phyloP scores from a whole-genome alignment of 1,284 basidiomycete species.

The Irpex sp. region DNA sequence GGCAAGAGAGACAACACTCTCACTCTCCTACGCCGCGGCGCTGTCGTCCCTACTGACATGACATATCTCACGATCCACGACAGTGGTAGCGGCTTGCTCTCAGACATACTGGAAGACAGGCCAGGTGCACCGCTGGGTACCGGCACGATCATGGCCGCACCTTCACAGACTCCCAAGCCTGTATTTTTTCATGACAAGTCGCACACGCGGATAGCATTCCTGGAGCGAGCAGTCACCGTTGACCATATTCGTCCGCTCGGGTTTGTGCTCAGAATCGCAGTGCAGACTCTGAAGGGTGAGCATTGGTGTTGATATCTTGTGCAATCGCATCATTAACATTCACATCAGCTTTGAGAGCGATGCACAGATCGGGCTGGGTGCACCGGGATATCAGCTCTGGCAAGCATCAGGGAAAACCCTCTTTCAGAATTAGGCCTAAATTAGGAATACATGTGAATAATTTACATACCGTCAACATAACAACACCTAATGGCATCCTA shows the following conservation, averaged over 20 bases:
- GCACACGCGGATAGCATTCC: too few relatives aligned
- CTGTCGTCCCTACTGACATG: not conserved
- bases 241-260: too few relatives aligned
- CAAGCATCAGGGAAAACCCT: not conserved
- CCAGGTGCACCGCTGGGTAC: too few relatives aligned
- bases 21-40: not conserved
- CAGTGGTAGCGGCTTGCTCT: not conserved
- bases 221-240: too few relatives aligned
- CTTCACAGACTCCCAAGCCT: too few relatives aligned
- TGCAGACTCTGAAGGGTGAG: not conserved
- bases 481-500: too few relatives aligned
- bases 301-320: not conserved
- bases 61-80: not conserved
- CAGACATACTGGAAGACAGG: not conserved
- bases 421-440: too few relatives aligned
- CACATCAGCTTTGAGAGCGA: not conserved
- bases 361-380: conserved; percentile 1
- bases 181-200: too few relatives aligned
- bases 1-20: not conserved
- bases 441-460: too few relatives aligned
- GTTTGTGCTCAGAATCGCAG: too few relatives aligned
- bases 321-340: not conserved
- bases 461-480: too few relatives aligned
- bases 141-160: too few relatives aligned
- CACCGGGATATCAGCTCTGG: conserved; percentile 1